phyloP scores from a whole-genome alignment of 78 protist species.

The Dictyostelium intermedium region DNA sequence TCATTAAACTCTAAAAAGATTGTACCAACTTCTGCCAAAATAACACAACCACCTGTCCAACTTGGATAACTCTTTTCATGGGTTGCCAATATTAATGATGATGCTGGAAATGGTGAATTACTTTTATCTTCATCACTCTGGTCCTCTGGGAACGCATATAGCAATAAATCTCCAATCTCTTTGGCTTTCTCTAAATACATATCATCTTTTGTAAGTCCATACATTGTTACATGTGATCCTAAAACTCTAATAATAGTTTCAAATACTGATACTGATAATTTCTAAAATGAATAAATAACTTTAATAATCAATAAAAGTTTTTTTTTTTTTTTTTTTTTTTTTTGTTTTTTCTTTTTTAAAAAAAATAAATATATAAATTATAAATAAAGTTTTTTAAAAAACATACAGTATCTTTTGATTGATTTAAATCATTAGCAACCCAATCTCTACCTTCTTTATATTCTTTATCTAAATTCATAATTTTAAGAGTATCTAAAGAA shows the following conservation, averaged over 20 bases:
- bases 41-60: conserved; percentile 72
- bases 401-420: background rate
- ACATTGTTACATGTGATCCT: conserved; percentile 91
- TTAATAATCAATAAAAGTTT: too few relatives aligned
- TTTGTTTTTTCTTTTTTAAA: too few relatives aligned
- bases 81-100: background rate
- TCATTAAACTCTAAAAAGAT: conserved; percentile 89
- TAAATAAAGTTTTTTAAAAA: too few relatives aligned
- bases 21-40: conserved; percentile 90
- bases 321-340: too few relatives aligned
- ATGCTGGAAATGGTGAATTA: conserved; percentile 29
- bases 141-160: conserved; percentile 28
- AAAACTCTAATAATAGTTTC: conserved; percentile 91
- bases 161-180: conserved; percentile 85
- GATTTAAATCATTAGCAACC: conserved; percentile 4
- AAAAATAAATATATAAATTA: too few relatives aligned
- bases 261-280: conserved; percentile 64
- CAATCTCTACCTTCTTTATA: conserved; percentile 8
- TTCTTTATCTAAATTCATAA: background rate
- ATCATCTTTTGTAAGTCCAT: conserved; percentile 82
- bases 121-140: too few relatives aligned
- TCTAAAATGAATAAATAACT: background rate
- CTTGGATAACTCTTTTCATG: background rate
- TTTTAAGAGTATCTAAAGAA: background rate
- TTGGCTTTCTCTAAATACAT: conserved; percentile 80